A percentile compares a stretch with the other conserved stretches of the same genome.
phyloP scores from a whole-genome alignment of 495 filamentous ascomycete species.

The Podospora conica region DNA sequence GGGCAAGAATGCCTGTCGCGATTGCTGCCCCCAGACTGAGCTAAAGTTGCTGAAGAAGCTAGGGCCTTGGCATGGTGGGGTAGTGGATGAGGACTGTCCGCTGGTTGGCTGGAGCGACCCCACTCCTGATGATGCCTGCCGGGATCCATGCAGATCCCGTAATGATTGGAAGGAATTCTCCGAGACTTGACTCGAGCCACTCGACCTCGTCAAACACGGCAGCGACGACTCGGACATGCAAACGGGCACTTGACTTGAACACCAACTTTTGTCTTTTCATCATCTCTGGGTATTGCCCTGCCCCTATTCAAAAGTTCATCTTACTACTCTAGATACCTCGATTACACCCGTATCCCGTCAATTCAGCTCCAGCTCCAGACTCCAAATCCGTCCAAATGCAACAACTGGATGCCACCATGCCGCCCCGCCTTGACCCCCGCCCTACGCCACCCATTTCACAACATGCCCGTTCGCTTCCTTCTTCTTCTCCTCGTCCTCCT shows the following conservation, averaged over 20 bases:
- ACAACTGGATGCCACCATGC: not conserved
- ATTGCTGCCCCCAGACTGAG: not conserved
- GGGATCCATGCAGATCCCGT: not conserved
- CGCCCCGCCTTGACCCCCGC: not conserved
- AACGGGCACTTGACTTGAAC: not conserved
- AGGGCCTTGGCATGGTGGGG: not conserved
- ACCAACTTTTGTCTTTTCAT: not conserved
- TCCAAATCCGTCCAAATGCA: not conserved
- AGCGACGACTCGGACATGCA: not conserved
- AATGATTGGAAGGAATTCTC: not conserved
- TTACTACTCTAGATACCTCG: too few species aligned
- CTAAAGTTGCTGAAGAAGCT: not conserved
- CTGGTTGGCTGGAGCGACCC: not conserved
- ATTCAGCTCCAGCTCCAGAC: too few species aligned
- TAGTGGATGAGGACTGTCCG: not conserved
- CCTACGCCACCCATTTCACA: not conserved
- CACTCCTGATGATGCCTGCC: not conserved
- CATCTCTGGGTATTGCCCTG: not conserved
- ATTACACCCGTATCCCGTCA: too few species aligned
- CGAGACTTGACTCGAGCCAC: not conserved
- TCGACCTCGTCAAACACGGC: too few species aligned
- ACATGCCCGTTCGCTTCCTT: not conserved
- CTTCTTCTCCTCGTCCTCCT: not conserved
- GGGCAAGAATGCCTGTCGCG: not conserved
- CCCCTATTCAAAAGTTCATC: not conserved